Conservation (phyloP, 164 flowering plant genomes). For the Akebia trifoliata region DNA sequence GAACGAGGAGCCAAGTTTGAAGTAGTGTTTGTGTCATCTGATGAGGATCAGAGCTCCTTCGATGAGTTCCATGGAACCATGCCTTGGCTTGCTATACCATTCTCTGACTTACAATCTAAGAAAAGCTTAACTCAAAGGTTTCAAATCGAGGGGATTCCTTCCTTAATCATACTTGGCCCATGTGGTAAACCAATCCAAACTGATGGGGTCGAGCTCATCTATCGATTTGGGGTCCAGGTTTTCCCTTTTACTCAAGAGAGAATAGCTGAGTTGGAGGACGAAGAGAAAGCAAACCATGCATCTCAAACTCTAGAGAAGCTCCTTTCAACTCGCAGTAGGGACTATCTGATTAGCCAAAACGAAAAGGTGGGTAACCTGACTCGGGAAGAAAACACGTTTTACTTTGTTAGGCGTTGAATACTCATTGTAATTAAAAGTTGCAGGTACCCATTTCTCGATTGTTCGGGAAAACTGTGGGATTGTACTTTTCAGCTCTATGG, state of each 20-base stretch:
- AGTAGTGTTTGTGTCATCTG: constrained; percentile 31
- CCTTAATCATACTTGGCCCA: constrained; percentile 17
- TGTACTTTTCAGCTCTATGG: constrained; percentile 75
- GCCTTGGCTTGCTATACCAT: constrained; percentile 38
- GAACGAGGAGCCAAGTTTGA: constrained; percentile 24
- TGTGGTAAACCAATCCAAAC: constrained; percentile 14
- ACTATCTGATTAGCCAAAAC: constrained; percentile 14
- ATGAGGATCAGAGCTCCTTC: constrained; percentile 26
- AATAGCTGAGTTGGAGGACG: constrained; percentile 22
- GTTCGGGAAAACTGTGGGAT: constrained; percentile 69
- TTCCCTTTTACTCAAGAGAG: constrained; percentile 24
- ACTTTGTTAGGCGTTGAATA: neutral
- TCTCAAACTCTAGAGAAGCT: constrained; percentile 24
- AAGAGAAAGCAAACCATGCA: constrained; percentile 28
- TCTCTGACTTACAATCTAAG: constrained; percentile 27
- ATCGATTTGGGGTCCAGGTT: constrained; percentile 22
- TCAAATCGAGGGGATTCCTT: constrained; percentile 33
- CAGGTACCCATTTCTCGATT: constrained; percentile 38
- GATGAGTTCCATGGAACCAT: constrained; percentile 18
- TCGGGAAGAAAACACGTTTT: neutral
- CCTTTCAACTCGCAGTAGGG: constrained; percentile 19
- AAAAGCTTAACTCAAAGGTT: constrained; percentile 22
- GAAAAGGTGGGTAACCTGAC: constrained; percentile 19
- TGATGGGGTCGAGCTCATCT: constrained; percentile 32
- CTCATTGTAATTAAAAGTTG: constrained; percentile 18